These are phyloP conservation scores for Aspergillus kassunensis DNA, from an alignment of 495 filamentous ascomycete genomes.

Conservation along the genomic window DNA sequence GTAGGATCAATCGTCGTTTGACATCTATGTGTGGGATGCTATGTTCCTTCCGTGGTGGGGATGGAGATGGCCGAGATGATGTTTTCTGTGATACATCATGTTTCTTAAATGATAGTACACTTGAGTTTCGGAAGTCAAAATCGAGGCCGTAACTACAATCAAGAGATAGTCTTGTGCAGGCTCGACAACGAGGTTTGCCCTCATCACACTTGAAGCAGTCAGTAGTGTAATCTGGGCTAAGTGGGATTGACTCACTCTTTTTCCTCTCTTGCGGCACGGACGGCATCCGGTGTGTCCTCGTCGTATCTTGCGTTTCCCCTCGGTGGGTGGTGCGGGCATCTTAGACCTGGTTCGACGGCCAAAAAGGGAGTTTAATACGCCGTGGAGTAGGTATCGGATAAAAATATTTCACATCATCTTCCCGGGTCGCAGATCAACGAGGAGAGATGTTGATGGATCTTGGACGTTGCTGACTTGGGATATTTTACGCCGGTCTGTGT, in stretches of 20 bases:
- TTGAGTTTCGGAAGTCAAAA: conserved; percentile 2
- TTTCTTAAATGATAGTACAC: not conserved
- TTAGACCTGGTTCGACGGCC: no score
- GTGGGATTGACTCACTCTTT: conserved; percentile 2
- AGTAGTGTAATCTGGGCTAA: not conserved
- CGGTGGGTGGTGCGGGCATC: no score
- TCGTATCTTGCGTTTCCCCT: conserved; percentile 4
- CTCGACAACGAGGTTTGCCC: conserved; percentile 9
- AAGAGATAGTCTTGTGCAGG: conserved; percentile 10
- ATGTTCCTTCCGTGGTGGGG: not conserved
- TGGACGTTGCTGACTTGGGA: no score
- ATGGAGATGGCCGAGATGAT: no score
- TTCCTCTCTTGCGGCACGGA: conserved; percentile 11
- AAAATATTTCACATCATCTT: no score
- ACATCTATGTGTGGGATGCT: not conserved
- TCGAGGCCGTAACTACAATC: conserved; percentile 14
- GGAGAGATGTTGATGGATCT: no score
- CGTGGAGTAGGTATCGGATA: no score
- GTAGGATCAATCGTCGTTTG: no score
- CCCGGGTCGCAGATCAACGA: no score
- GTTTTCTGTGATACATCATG: no score
- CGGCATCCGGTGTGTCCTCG: conserved; percentile 11
- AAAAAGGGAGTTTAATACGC: no score
- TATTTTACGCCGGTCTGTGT: no score
- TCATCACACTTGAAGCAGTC: conserved; percentile 11